Evolutionary conservation across 768 basidiomycete species (phyloP), one percentile per base, ranked within the genome.

Genomic region (Mycena chlorophos): DNA sequence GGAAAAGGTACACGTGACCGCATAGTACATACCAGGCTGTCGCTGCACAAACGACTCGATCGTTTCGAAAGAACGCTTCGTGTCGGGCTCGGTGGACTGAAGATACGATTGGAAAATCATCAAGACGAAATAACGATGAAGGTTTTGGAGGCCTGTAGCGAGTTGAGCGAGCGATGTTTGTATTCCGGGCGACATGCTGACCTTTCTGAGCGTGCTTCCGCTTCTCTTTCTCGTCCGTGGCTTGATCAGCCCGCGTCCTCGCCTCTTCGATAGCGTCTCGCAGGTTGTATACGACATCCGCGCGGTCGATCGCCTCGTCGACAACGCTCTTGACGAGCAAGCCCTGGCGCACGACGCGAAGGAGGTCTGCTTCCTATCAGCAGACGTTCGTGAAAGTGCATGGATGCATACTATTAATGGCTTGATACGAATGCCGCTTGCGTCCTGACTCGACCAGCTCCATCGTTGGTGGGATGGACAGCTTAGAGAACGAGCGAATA

Each of bases 81-180:
- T 93, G 65, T 96, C 91, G 0, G 92, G 88, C 58, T 85, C 80
- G 0, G 80, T 88, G 1, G 88, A 88, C 59, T 89, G 88, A 16
- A 96, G 76, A 66, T 95, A 96, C 1, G 94, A 86, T 67, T 95
- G 91, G 77, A 95, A 96, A 27, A 93, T 78, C 50, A 94, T 85
- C 19, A 96, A 79, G 63, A 87, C 84, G 54, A 92, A 94, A 69
- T 94, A 95, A 52, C 90, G 83, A 47, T 88, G 79, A 14, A 98
- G 78, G 62, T 91, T 89, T 47, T 89, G 87, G 25, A 95, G 68
- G 2, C 89, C 90, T 89, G 63, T 38, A 19, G 4, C 52, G 20
- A 53, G 28, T 23, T 56, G 43, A 57, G 55, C 19, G 61, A 38
- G 53, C 25, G n/a, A 47, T 30, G 34, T 14, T 6, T 3, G 22